Evolutionary conservation across 345 rosid species (phyloP).

Genomic region (Excoecaria cochinchinensis): DNA sequence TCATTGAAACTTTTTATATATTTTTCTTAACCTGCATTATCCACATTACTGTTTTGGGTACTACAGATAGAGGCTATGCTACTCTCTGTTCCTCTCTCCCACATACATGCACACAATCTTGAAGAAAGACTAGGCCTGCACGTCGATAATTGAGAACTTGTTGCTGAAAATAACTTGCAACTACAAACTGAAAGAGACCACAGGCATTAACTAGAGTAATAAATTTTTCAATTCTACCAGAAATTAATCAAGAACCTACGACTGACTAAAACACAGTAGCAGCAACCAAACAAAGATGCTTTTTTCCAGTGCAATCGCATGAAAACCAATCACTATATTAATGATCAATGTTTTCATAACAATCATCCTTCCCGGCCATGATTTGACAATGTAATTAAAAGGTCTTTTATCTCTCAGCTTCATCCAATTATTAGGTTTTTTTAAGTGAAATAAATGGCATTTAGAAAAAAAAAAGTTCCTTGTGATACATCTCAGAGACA

Average conservation of each 20-base stretch:
- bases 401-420: constrained; percentile 1
- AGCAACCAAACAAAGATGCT: background rate
- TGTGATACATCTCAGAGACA: background rate
- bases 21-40: too few species aligned
- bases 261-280: background rate
- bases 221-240: background rate
- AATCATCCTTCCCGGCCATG: background rate
- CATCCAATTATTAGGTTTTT: background rate
- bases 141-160: background rate
- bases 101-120: too few species aligned
- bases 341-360: background rate
- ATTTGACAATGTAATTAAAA: background rate
- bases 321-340: background rate
- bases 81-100: too few species aligned
- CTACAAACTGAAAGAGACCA: background rate
- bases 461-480: background rate
- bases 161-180: background rate
- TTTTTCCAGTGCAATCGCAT: background rate
- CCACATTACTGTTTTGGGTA: too few species aligned
- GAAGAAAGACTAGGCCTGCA: too few species aligned
- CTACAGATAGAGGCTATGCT: too few species aligned
- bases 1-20: too few species aligned
- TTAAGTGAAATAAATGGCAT: background rate
- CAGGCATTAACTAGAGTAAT: background rate
- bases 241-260: background rate